Conservation (phyloP, 1,284 basidiomycete species). For the Marasmius oreades region DNA sequence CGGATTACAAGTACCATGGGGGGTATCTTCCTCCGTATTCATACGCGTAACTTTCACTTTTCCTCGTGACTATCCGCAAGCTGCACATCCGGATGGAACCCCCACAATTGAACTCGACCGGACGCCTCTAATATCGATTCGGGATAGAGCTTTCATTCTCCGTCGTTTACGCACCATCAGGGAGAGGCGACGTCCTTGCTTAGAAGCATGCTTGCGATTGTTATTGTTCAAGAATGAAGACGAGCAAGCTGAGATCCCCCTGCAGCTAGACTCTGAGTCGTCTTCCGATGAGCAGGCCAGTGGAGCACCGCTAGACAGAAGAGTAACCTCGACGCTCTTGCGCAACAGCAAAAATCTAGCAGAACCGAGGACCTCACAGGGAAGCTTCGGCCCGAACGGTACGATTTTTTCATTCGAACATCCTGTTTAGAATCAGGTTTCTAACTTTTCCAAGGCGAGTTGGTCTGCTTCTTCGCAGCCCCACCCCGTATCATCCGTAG, state of each 20-base stretch:
- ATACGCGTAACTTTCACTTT: slow-evolving; percentile 91
- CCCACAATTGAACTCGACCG: slow-evolving; percentile 83
- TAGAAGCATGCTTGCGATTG: slow-evolving; percentile 80
- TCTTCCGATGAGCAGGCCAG: slow-evolving; percentile 45
- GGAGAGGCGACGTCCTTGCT: slow-evolving; percentile 68
- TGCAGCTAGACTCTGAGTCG: slow-evolving; percentile 50
- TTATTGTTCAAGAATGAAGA: slow-evolving; percentile 68
- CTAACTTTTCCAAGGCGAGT: slow-evolving; percentile 53
- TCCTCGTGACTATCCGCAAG: slow-evolving; percentile 78
- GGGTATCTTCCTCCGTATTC: slow-evolving; percentile 74
- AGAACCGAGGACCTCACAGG: slow-evolving; percentile 78
- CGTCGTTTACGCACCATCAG: slow-evolving; percentile 71
- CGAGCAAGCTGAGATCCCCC: slow-evolving; percentile 35
- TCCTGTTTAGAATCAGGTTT: background rate
- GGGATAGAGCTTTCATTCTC: slow-evolving; percentile 73
- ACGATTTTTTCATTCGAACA: slow-evolving; percentile 14
- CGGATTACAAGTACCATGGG: slow-evolving; percentile 89
- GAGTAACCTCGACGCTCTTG: slow-evolving; percentile 49
- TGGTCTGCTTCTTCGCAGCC: slow-evolving; percentile 83
- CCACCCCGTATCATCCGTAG: slow-evolving; percentile 67
- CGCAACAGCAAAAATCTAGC: slow-evolving; percentile 72
- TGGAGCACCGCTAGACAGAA: slow-evolving; percentile 37
- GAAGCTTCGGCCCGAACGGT: slow-evolving; percentile 87
- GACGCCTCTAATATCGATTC: slow-evolving; percentile 75
- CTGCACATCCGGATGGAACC: slow-evolving; percentile 54